Base-by-base conservation (phyloP, 1,284 basidiomycete species). In the Ustilago lituana region DNA sequence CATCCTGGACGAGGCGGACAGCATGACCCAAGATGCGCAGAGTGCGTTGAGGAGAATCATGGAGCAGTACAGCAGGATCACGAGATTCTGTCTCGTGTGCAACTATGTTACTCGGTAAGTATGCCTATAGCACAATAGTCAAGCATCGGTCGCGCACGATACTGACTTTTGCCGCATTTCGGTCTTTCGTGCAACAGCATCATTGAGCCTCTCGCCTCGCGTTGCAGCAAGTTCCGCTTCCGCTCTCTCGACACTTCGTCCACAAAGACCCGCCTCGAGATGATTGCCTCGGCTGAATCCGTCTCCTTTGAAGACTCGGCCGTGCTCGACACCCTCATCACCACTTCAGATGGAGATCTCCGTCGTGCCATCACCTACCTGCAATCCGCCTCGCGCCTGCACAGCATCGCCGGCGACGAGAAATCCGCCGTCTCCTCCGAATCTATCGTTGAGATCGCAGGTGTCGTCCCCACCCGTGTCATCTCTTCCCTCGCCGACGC, bases 11-110 rank as follows among this genome's bases (percentile, higher is more conserved):
- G 96, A 99, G 84, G 96, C 96, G 33, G 96, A 99, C 82, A 95
- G 93, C 12, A 99, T 99, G 95, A 99, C 95, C 7, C 96, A 98
- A 83, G 95, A 98, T 81, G 95, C 95, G 2, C 95, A 99, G 83
- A 93, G 90, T 43, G 95, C 95, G 0, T 85, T 99, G 38, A 87
- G 95, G 45, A 88, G 96, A 20, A 98, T 98, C 80, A 99, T 99
- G 96, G 96, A 99, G 84, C 94, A 90, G 32, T 94, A 98, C 80
- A 93, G 93, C 7, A 88, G 90, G 46, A 98, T 98, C 81, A 98
- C 96, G 31, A 87, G 96, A 5, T 99, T 99, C 85, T 99, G 96
- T 84, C 86, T 99, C 19, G 93, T 98, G 5, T 99, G 96, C 86
- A 99, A 99, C 85, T 99, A 98, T 83, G 96, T 99, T 24, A 98